Conservation (phyloP, 228 moss, liverwort and hornwort species). For the Sphagnum magellanicum region DNA sequence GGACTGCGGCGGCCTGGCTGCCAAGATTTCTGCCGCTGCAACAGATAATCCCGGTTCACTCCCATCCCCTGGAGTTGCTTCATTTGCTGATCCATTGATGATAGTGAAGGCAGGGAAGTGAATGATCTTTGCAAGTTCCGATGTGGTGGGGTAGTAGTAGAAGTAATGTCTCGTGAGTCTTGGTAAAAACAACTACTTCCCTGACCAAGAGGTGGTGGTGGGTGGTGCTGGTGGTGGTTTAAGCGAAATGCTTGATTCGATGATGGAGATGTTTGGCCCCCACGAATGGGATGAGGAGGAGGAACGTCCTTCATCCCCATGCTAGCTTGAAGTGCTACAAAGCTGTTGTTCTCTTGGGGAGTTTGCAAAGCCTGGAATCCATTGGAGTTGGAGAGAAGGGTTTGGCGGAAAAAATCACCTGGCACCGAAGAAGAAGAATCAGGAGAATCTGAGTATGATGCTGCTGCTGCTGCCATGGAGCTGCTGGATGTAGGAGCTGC, state of each 20-base stretch:
- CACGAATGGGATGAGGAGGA: constrained; percentile 2
- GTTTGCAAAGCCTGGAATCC: no score
- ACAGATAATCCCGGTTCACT: constrained; percentile 3
- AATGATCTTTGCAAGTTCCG: constrained; percentile 7
- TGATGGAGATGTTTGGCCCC: constrained; percentile 10
- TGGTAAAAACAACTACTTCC: constrained; percentile 3
- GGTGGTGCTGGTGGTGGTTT: neutral
- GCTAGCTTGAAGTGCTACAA: constrained; percentile 4
- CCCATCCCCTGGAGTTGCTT: constrained; percentile 4
- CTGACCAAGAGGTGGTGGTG: constrained; percentile 6
- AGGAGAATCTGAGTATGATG: constrained; percentile 1
- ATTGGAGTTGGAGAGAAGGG: constrained; percentile 10
- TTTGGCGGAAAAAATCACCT: constrained; percentile 9
- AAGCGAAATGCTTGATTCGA: constrained; percentile 7
- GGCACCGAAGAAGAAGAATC: neutral
- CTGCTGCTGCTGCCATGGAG: neutral
- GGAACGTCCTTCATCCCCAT: constrained; percentile 15
- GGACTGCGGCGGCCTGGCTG: constrained; percentile 4
- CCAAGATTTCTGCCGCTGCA: constrained; percentile 22
- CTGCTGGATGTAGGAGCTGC: constrained; percentile 5
- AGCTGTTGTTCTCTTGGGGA: neutral
- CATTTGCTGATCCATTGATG: constrained; percentile 6
- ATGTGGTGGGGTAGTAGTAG: neutral
- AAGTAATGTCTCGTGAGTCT: constrained; percentile 10
- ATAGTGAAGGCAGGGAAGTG: constrained; percentile 6